Evolutionary conservation across 129 eudicot genomes (phyloP).

Genomic region (Centella asiatica): DNA sequence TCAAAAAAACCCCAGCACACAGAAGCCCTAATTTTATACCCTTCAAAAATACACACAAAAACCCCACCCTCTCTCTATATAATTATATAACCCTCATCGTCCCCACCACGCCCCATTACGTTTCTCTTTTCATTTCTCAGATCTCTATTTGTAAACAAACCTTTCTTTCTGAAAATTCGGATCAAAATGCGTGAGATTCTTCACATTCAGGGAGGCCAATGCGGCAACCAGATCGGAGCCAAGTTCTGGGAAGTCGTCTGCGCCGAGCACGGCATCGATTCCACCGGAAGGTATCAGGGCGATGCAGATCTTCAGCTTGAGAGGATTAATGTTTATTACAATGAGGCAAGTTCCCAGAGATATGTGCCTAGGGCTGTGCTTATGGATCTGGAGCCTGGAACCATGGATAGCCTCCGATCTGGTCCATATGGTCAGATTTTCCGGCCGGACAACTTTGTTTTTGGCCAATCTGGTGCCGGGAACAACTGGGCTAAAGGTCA

Average conservation of each 20-base stretch:
- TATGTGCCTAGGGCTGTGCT: slow-evolving; percentile 8
- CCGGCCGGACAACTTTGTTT: slow-evolving; percentile 6
- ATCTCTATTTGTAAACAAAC: not conserved
- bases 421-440: slow-evolving; percentile 4
- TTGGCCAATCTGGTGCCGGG: slow-evolving; percentile 31
- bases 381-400: slow-evolving; percentile 10
- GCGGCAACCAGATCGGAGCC: slow-evolving; percentile 10
- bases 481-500: slow-evolving; percentile 56
- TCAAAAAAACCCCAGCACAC: not conserved
- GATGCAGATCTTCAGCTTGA: slow-evolving; percentile 2
- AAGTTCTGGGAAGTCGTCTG: slow-evolving; percentile 12
- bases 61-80: not conserved
- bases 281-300: slow-evolving; percentile 2
- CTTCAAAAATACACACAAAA: no score
- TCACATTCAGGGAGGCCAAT: slow-evolving; percentile 2
- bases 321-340: slow-evolving; percentile 3
- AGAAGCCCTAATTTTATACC: not conserved
- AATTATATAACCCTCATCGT: not conserved
- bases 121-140: not conserved
- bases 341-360: not conserved
- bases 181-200: slow-evolving; percentile 4
- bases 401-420: slow-evolving; percentile 9
- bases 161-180: no score
- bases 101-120: not conserved
- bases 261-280: slow-evolving; percentile 9